Conservation (phyloP, 495 filamentous ascomycete genomes). For the Thozetella sp. region DNA sequence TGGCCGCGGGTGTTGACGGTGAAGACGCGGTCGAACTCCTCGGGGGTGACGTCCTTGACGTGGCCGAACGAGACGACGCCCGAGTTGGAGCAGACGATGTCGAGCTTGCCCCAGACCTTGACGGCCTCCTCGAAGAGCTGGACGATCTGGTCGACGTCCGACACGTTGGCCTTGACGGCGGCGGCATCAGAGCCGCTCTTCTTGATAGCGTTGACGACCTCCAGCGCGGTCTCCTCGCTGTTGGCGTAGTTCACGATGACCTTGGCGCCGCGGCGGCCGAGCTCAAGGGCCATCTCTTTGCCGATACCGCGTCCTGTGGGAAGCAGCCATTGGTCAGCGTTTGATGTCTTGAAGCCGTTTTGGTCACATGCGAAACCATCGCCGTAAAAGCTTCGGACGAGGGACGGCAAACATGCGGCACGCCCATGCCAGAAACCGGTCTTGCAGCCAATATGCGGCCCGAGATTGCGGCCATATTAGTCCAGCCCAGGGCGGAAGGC, state of each 20-base stretch:
- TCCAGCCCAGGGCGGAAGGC: too few relatives aligned
- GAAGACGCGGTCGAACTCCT: constrained; percentile 73
- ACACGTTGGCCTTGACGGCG: constrained; percentile 72
- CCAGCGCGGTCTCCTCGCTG: constrained; percentile 55
- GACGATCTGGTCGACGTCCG: constrained; percentile 59
- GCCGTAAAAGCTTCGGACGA: background rate
- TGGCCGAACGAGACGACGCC: constrained; percentile 60
- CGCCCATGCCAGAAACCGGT: background rate
- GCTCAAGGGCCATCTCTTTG: constrained; percentile 68
- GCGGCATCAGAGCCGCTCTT: constrained; percentile 51
- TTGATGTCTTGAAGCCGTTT: too few relatives aligned
- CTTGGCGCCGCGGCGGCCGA: constrained; percentile 66
- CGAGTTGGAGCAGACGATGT: constrained; percentile 69
- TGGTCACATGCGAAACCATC: too few relatives aligned
- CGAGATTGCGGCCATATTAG: background rate
- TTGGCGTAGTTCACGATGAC: constrained; percentile 75
- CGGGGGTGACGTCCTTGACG: constrained; percentile 66
- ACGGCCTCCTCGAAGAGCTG: constrained; percentile 52
- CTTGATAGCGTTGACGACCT: constrained; percentile 60
- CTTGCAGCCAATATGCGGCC: background rate
- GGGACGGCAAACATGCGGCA: too few relatives aligned
- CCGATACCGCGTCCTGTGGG: constrained; percentile 64
- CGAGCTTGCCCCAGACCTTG: constrained; percentile 56
- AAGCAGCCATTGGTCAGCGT: background rate
- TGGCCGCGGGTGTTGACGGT: constrained; percentile 72